These are phyloP conservation scores for Cyclostephanos invisitatus DNA, from an alignment of 108 stramenopile species.

Conservation along the genomic window DNA sequence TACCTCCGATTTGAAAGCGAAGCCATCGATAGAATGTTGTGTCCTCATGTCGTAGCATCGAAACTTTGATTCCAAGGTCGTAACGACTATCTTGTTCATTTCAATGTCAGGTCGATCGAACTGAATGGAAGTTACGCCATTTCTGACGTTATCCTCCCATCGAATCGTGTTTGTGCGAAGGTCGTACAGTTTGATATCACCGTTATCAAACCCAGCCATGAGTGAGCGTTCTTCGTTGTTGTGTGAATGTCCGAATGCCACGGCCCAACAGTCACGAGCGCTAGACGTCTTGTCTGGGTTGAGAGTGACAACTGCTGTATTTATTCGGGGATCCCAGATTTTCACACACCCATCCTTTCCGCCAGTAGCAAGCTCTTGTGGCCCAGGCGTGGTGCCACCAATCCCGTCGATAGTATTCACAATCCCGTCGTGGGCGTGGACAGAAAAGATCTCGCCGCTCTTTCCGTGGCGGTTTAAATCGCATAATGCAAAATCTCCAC, in stretches of 20 bases:
- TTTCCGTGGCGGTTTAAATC: constrained; percentile 47
- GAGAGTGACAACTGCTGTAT: constrained; percentile 64
- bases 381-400: constrained; percentile 73
- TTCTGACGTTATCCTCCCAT: constrained; percentile 84
- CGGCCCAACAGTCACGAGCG: constrained; percentile 87
- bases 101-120: constrained; percentile 90
- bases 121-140: constrained; percentile 84
- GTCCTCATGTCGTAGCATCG: constrained; percentile 80
- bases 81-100: constrained; percentile 89
- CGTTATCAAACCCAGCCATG: constrained; percentile 89
- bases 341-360: constrained; percentile 88
- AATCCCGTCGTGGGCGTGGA: constrained; percentile 65
- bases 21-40: constrained; percentile 71
- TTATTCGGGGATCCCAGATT: constrained; percentile 82
- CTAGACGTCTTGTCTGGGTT: constrained; percentile 68
- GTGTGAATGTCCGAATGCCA: constrained; percentile 84
- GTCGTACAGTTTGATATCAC: constrained; percentile 90
- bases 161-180: constrained; percentile 66
- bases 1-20: constrained; percentile 65
- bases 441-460: constrained; percentile 46
- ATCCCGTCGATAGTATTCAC: constrained; percentile 85
- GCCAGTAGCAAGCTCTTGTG: constrained; percentile 87
- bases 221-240: constrained; percentile 82
- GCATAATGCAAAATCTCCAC: constrained; percentile 52
- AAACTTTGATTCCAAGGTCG: constrained; percentile 88